Conservation (phyloP, 176 grass and related monocot species). For the Elaeis guineensis region DNA sequence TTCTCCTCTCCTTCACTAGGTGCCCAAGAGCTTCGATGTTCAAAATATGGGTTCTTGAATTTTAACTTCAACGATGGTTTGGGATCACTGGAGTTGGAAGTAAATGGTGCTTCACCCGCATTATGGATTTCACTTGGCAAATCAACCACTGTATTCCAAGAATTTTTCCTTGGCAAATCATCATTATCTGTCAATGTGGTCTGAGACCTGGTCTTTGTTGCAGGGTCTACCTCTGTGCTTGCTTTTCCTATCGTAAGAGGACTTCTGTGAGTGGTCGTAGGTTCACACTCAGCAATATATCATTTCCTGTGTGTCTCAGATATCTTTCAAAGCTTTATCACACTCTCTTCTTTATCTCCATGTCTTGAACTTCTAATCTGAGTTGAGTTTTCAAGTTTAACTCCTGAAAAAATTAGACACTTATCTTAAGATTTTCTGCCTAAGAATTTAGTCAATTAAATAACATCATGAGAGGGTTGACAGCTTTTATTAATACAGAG, state of each 20-base stretch:
- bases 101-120: neutral
- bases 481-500: no score
- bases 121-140: neutral
- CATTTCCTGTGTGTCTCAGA: slow-evolving; percentile 35
- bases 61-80: slow-evolving; percentile 87
- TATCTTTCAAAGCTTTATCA: slow-evolving; percentile 46
- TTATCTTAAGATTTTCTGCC: no score
- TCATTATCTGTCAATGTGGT: neutral
- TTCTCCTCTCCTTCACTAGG: slow-evolving; percentile 48
- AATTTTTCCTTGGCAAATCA: neutral
- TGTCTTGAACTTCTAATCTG: slow-evolving; percentile 37
- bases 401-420: slow-evolving; percentile 24
- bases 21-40: slow-evolving; percentile 55
- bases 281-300: slow-evolving; percentile 30
- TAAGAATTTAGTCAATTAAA: no score
- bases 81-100: slow-evolving; percentile 40
- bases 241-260: slow-evolving; percentile 37
- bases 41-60: slow-evolving; percentile 92
- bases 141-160: neutral
- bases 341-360: slow-evolving; percentile 42
- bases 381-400: slow-evolving; percentile 47
- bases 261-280: neutral
- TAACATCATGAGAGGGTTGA: no score
- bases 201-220: slow-evolving; percentile 17
- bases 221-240: slow-evolving; percentile 34